A percentile compares a stretch with the other conserved stretches of the same genome.
Evolutionary conservation across 2,329 filamentous ascomycete genomes (phyloP).

Genomic region (Fusarium scirpi): DNA sequence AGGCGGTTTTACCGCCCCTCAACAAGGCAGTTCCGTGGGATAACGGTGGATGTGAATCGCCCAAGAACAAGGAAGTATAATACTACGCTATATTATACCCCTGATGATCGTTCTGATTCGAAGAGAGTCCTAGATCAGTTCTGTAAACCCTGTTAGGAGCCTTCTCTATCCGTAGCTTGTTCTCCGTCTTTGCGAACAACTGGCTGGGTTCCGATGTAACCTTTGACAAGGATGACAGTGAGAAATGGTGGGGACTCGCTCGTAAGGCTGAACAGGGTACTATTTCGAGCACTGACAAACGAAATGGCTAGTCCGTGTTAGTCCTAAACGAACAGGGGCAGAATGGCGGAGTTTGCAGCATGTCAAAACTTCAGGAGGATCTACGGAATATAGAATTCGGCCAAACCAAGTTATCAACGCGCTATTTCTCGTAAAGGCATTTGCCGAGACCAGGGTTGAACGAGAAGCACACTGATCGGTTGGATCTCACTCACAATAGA

Average conservation of each 20-base stretch:
- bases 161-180: slow-evolving; percentile 19
- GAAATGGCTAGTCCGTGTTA: slow-evolving; percentile 17
- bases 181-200: slow-evolving; percentile 20
- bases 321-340: slow-evolving; percentile 11
- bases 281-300: slow-evolving; percentile 29
- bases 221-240: slow-evolving; percentile 32
- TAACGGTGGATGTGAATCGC: slow-evolving; percentile 4
- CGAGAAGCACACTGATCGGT: background rate
- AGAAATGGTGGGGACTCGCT: slow-evolving; percentile 38
- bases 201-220: slow-evolving; percentile 16
- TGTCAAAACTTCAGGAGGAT: slow-evolving; percentile 27
- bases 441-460: slow-evolving; percentile 31
- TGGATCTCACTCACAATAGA: slow-evolving; percentile 12
- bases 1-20: slow-evolving; percentile 10
- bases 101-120: background rate
- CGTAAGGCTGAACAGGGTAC: slow-evolving; percentile 48
- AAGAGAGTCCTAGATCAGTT: slow-evolving; percentile 4
- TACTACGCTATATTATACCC: slow-evolving; percentile 22
- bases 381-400: slow-evolving; percentile 9
- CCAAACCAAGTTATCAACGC: slow-evolving; percentile 4
- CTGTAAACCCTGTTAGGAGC: slow-evolving; percentile 5
- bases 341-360: slow-evolving; percentile 26
- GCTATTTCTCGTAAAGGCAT: slow-evolving; percentile 34
- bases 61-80: slow-evolving; percentile 6
- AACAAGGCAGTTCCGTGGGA: slow-evolving; percentile 10